Conservation (phyloP, 441 rosid species). For the Isatis lusitanica region DNA sequence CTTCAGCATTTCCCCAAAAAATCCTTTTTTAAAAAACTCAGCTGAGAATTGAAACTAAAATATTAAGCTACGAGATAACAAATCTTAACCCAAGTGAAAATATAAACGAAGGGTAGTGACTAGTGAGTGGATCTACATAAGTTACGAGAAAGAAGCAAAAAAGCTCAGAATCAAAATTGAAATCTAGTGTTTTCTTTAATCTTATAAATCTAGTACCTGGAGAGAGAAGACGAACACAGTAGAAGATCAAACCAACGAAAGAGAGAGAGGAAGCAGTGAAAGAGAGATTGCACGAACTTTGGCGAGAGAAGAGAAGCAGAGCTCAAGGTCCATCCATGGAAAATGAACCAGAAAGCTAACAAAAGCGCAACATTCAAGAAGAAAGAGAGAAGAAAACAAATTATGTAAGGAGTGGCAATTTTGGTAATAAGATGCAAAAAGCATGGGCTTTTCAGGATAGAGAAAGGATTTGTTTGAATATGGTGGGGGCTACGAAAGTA, state of each 20-base stretch:
- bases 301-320: slow-evolving; percentile 31
- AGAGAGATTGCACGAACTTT: slow-evolving; percentile 34
- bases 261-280: neutral
- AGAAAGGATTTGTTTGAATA: neutral
- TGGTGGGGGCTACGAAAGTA: neutral
- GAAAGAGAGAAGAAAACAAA: slow-evolving; percentile 30
- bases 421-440: slow-evolving; percentile 40
- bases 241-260: neutral
- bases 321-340: slow-evolving; percentile 65
- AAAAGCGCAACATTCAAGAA: slow-evolving; percentile 40
- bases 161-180: neutral
- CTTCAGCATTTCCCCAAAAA: slow-evolving; percentile 8
- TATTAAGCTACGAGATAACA: neutral
- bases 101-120: neutral
- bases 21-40: neutral
- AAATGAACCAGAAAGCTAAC: slow-evolving; percentile 45
- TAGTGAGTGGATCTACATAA: neutral
- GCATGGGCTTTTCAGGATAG: slow-evolving; percentile 18
- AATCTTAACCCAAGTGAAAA: neutral
- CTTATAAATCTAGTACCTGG: slow-evolving; percentile 12
- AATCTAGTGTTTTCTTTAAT: neutral
- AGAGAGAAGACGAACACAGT: slow-evolving; percentile 20
- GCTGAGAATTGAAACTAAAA: neutral
- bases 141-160: slow-evolving; percentile 28
- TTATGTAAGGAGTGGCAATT: slow-evolving; percentile 43